Evolutionary conservation across 345 rosid genomes (phyloP).

Genomic region (Eucalyptus rudis): DNA sequence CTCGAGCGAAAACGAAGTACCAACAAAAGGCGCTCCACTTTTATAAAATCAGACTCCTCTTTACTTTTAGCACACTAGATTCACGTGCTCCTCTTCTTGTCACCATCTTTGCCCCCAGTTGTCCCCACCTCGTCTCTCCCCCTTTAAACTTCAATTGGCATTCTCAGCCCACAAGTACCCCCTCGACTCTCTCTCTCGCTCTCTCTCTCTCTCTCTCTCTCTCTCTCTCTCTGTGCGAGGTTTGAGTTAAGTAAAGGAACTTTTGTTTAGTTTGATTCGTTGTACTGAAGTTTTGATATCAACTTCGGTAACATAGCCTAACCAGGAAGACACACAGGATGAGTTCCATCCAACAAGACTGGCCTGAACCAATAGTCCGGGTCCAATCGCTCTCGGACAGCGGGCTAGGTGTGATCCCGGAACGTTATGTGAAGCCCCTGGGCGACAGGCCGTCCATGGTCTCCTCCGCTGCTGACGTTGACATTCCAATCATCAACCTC

Average conservation of each 20-base stretch:
- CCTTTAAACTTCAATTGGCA: conserved; percentile 3
- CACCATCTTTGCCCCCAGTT: conserved; percentile 2
- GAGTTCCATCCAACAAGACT: conserved; percentile 43
- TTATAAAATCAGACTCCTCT: background rate
- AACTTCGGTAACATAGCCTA: background rate
- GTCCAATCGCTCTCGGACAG: conserved; percentile 79
- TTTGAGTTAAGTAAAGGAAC: background rate
- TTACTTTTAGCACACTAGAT: background rate
- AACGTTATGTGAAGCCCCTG: conserved; percentile 59
- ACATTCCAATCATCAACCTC: conserved; percentile 79
- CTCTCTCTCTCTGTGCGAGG: background rate
- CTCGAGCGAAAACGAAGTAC: background rate
- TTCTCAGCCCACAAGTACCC: background rate
- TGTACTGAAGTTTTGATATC: background rate
- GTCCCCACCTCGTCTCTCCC: background rate
- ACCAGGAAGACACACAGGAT: conserved; percentile 3
- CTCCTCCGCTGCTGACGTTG: background rate
- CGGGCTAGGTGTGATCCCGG: conserved; percentile 35
- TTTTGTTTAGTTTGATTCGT: background rate
- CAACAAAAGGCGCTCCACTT: background rate
- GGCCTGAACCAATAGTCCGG: conserved; percentile 96
- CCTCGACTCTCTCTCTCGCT: background rate
- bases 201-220: background rate
- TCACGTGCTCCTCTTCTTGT: conserved; percentile 21
- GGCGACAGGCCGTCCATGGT: conserved; percentile 38